phyloP scores from a whole-genome alignment of 345 rosid species.

The Murraya koenigii region DNA sequence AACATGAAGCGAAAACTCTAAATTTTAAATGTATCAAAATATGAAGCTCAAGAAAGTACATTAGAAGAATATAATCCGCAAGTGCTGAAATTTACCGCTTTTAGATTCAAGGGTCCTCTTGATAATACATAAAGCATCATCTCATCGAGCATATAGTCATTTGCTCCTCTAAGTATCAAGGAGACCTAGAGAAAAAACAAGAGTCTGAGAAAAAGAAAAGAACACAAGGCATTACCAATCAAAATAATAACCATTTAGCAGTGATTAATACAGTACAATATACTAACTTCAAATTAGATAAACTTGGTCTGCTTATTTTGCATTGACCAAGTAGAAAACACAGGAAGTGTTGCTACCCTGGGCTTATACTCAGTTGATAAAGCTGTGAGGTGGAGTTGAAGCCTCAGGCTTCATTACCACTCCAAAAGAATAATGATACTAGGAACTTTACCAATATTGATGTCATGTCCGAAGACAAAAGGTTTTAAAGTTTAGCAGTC shows the following conservation, averaged over 20 bases:
- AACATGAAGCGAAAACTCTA: not conserved
- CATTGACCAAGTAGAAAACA: not conserved
- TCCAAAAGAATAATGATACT: not conserved
- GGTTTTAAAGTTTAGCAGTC: not conserved
- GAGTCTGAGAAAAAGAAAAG: not conserved
- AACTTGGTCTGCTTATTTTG: not conserved
- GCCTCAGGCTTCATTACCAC: not conserved
- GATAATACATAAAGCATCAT: conserved; percentile 85
- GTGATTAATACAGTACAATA: not conserved
- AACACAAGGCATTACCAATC: not conserved
- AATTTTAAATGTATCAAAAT: not conserved
- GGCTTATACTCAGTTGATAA: not conserved
- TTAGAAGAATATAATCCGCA: not conserved
- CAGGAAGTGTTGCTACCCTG: not conserved
- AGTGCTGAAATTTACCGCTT: conserved; percentile 47
- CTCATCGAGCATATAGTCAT: conserved; percentile 97
- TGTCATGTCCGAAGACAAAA: not conserved
- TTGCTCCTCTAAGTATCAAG: conserved; percentile 90
- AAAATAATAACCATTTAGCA: not conserved
- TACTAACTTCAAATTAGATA: not conserved
- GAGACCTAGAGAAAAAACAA: conserved; percentile 59
- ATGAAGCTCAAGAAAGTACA: not conserved
- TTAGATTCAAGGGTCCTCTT: conserved; percentile 96
- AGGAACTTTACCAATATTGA: not conserved
- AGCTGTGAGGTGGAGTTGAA: not conserved